Percentiles rank a stretch among this genome's conserved stretches.
These are phyloP conservation scores for Mucor velutinosus DNA, from an alignment of 371 early-diverging fungal species.

Conservation along the genomic window DNA sequence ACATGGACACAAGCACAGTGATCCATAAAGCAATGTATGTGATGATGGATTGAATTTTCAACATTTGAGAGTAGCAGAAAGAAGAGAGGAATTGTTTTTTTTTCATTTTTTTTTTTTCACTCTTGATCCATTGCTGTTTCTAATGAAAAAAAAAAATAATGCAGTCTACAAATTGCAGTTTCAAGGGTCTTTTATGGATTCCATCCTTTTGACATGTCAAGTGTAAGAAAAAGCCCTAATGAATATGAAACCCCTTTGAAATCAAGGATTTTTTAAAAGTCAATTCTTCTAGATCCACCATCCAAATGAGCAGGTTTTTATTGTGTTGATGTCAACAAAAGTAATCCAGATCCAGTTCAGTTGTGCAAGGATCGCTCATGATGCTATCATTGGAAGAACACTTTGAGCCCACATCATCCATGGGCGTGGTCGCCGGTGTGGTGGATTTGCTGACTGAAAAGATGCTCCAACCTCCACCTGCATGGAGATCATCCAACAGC, in stretches of 20 bases:
- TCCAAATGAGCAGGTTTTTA: not conserved
- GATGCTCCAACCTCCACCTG: slow-evolving; percentile 33
- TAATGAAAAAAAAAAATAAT: not conserved
- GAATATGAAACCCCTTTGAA: not conserved
- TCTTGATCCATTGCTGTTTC: not conserved
- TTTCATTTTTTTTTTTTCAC: too few relatives aligned
- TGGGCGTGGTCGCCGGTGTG: not conserved
- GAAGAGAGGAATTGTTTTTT: not conserved
- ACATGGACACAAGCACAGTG: not conserved
- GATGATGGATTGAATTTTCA: not conserved
- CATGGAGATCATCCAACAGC: slow-evolving; percentile 16
- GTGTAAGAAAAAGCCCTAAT: not conserved
- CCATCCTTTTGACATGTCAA: slow-evolving; percentile 9
- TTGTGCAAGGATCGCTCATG: not conserved
- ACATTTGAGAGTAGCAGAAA: not conserved
- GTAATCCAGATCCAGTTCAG: slow-evolving; percentile 7
- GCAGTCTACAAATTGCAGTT: not conserved
- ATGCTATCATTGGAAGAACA: slow-evolving; percentile 9
- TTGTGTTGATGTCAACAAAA: not conserved
- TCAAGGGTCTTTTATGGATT: slow-evolving; percentile 7
- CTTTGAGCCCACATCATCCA: slow-evolving; percentile 1
- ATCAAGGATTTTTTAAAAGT: not conserved
- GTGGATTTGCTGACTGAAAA: slow-evolving; percentile 8
- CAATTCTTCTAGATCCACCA: not conserved
- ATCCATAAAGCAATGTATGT: not conserved